These are phyloP conservation scores for Solanum sitiens DNA, from an alignment of 257 asterid species.

Conservation along the genomic window DNA sequence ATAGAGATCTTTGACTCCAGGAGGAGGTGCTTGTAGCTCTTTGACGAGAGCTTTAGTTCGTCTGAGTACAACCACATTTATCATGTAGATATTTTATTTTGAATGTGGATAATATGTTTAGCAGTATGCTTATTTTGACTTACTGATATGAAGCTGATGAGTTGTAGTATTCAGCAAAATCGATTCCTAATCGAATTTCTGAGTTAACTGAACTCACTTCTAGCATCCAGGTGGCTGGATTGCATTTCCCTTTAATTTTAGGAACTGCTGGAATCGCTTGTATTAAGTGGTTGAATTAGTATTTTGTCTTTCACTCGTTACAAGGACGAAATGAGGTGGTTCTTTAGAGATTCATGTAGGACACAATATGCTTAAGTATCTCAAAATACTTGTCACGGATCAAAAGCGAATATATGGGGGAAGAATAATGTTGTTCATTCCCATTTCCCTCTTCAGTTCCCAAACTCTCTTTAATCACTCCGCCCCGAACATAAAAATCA, in stretches of 20 bases:
- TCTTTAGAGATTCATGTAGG: background rate
- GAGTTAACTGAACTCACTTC: too few species aligned
- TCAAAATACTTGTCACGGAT: slow-evolving; percentile 28
- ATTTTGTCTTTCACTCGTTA: background rate
- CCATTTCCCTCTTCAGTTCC: background rate
- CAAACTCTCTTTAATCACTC: background rate
- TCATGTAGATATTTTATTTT: background rate
- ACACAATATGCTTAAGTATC: slow-evolving; percentile 14
- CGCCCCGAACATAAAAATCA: background rate
- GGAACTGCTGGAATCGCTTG: slow-evolving; percentile 23
- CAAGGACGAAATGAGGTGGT: background rate
- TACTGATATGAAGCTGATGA: slow-evolving; percentile 48
- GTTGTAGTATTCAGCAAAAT: slow-evolving; percentile 59
- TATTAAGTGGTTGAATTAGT: background rate
- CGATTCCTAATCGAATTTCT: slow-evolving; percentile 5
- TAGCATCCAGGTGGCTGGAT: slow-evolving; percentile 57
- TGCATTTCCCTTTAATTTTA: slow-evolving; percentile 59
- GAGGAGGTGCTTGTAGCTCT: too few species aligned
- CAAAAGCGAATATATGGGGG: background rate
- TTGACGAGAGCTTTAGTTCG: slow-evolving; percentile 7
- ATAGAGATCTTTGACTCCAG: too few species aligned
- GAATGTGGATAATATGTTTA: background rate
- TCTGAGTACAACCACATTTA: slow-evolving; percentile 15
- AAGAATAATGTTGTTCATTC: background rate
- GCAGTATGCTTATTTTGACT: slow-evolving; percentile 3